Conservation (phyloP, 345 rosid genomes). For the Gossypium bickii region DNA sequence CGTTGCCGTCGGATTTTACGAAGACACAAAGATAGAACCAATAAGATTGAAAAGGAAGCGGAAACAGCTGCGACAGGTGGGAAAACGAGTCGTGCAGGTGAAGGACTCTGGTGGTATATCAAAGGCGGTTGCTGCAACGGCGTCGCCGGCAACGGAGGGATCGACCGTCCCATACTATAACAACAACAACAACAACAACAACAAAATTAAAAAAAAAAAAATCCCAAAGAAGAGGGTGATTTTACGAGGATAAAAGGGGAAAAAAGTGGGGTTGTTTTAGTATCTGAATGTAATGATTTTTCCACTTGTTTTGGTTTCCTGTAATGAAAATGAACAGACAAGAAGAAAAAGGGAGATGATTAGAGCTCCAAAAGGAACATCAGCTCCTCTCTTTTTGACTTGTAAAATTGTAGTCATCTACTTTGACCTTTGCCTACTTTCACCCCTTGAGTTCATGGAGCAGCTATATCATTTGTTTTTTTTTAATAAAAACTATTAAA, state of each 20-base stretch:
- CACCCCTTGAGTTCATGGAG: neutral
- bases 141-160: constrained; percentile 25
- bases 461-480: no score
- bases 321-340: neutral
- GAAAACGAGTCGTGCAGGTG: constrained; percentile 20
- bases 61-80: constrained; percentile 33
- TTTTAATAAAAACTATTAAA: no score
- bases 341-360: neutral
- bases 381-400: neutral
- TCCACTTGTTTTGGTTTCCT: neutral
- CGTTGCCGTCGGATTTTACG: constrained; percentile 50
- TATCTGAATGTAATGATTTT: neutral
- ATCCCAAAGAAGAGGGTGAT: neutral
- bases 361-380: neutral
- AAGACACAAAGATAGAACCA: constrained; percentile 48
- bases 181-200: no score
- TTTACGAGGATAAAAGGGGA: neutral
- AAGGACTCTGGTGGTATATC: constrained; percentile 15
- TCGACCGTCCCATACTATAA: constrained; percentile 33
- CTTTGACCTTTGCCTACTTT: neutral
- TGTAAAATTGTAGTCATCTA: neutral
- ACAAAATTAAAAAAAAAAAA: no score
- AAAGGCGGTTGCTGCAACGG: constrained; percentile 21
- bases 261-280: neutral
- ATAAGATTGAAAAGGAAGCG: constrained; percentile 43